phyloP scores from a whole-genome alignment of 139 green algal genomes.

The Yamagishiella unicocca region DNA sequence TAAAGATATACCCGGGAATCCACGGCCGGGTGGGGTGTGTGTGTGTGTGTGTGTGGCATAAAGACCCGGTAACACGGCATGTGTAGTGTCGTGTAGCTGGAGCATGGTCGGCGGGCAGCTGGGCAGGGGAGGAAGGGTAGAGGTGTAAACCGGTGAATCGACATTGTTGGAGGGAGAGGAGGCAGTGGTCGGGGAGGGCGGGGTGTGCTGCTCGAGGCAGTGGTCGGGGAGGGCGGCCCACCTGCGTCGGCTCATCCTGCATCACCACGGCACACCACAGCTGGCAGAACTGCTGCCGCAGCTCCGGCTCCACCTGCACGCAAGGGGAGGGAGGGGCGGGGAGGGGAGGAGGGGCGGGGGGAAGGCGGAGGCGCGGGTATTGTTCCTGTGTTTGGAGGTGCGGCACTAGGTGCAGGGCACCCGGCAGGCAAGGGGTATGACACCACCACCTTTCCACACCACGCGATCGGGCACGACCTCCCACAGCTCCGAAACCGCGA shows the following conservation, averaged over 20 bases:
- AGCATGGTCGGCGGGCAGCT: no score
- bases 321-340: neutral
- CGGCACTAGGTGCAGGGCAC: no score
- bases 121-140: neutral
- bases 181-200: neutral
- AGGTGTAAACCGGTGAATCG: neutral
- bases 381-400: no score
- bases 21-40: neutral
- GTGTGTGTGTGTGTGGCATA: neutral
- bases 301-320: slow-evolving; percentile 41
- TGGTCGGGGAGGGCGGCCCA: no score
- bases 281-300: slow-evolving; percentile 81
- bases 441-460: no score
- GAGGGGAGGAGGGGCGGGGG: neutral
- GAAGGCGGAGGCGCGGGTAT: no score
- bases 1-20: no score
- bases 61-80: no score
- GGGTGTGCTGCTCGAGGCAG: neutral
- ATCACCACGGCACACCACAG: slow-evolving; percentile 75
- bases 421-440: no score
- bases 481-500: no score
- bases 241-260: slow-evolving; percentile 28
- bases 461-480: no score
- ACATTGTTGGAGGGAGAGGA: neutral
- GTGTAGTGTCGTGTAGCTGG: no score